These are phyloP conservation scores for Penicillium paneum DNA, from an alignment of 2,329 filamentous ascomycete species.

Conservation along the genomic window DNA sequence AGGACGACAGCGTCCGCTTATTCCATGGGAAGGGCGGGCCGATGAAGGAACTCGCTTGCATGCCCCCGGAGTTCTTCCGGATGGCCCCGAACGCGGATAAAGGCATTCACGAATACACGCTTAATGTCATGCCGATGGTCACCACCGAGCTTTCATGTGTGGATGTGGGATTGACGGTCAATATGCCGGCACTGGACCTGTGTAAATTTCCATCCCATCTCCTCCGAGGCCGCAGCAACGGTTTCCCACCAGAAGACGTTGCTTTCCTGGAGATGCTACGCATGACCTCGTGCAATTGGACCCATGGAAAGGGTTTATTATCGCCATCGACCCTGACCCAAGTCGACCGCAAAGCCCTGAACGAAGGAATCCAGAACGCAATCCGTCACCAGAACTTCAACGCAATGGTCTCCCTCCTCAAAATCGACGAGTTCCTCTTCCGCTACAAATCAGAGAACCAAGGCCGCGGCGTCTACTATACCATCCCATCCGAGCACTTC, in stretches of 20 bases:
- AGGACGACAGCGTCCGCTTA: constrained; percentile 8
- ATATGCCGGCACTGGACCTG: constrained; percentile 20
- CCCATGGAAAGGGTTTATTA: not conserved
- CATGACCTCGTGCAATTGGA: constrained; percentile 22
- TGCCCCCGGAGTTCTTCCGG: not conserved
- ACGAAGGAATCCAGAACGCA: constrained; percentile 42
- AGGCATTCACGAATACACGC: constrained; percentile 17
- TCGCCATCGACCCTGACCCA: not conserved
- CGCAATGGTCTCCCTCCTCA: constrained; percentile 37
- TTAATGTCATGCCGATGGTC: constrained; percentile 21
- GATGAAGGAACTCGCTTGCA: not conserved
- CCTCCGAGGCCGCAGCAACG: constrained; percentile 28
- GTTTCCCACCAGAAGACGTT: constrained; percentile 31
- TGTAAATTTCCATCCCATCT: constrained; percentile 29
- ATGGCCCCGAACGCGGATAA: not conserved
- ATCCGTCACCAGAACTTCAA: constrained; percentile 32
- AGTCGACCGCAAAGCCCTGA: constrained; percentile 33
- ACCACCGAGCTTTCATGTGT: constrained; percentile 19
- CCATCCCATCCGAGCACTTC: constrained; percentile 36
- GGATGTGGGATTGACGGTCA: constrained; percentile 8
- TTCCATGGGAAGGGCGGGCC: constrained; percentile 20
- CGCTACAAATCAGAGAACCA: constrained; percentile 12
- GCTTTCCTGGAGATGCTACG: constrained; percentile 39
- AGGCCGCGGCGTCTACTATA: constrained; percentile 17
- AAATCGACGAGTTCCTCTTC: constrained; percentile 35